These are phyloP conservation scores for Fusarium pseudocircinatum DNA, from an alignment of 2,329 filamentous ascomycete species.

Conservation along the genomic window DNA sequence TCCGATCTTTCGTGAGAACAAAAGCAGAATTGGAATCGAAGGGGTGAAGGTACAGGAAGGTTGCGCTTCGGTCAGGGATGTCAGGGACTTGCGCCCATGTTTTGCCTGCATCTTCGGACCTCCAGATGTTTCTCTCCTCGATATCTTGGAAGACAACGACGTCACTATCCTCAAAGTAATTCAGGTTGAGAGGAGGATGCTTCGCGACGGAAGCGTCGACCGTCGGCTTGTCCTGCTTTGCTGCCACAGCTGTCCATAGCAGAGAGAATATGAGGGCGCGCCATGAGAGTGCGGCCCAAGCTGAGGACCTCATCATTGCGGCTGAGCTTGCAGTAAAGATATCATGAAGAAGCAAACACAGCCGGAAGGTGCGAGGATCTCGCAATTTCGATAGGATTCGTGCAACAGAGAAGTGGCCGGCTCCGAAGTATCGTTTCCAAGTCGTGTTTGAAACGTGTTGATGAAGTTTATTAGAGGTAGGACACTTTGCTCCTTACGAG, in stretches of 20 bases:
- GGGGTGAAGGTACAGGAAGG: constrained; percentile 77
- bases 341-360: constrained; percentile 54
- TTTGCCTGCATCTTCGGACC: constrained; percentile 82
- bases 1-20: constrained; percentile 73
- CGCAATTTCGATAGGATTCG: neutral
- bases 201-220: constrained; percentile 74
- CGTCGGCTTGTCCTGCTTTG: constrained; percentile 73
- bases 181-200: constrained; percentile 72
- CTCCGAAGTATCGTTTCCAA: constrained; percentile 11
- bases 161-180: constrained; percentile 93
- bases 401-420: neutral
- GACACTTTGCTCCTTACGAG: constrained; percentile 41
- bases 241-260: constrained; percentile 52
- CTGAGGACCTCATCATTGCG: constrained; percentile 65
- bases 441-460: constrained; percentile 17
- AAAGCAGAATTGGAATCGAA: constrained; percentile 84
- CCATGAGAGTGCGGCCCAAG: constrained; percentile 58
- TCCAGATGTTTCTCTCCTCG: constrained; percentile 72
- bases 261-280: constrained; percentile 63
- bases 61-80: constrained; percentile 70
- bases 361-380: constrained; percentile 12
- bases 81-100: constrained; percentile 75
- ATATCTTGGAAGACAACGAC: constrained; percentile 79
- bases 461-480: constrained; percentile 33
- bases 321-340: constrained; percentile 43